Evolutionary conservation across 768 basidiomycete genomes (phyloP).

Genomic region (Nidularia pulvinata): DNA sequence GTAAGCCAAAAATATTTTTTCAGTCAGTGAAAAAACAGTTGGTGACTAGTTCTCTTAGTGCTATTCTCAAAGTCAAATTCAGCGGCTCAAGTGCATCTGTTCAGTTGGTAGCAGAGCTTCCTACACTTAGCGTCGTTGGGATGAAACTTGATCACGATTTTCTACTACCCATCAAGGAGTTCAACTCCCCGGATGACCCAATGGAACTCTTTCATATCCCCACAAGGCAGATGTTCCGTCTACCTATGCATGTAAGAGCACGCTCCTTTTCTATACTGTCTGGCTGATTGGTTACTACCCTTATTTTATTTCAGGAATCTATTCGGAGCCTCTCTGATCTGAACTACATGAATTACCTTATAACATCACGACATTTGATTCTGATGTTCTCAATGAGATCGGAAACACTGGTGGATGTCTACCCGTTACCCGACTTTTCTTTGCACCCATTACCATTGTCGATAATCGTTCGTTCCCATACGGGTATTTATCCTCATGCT

Average conservation of each 20-base stretch:
- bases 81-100: conserved; percentile 6
- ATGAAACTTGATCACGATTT: conserved; percentile 15
- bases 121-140: conserved; percentile 8
- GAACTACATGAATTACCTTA: conserved; percentile 13
- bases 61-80: conserved; percentile 12
- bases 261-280: too few species aligned
- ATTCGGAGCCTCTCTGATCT: conserved; percentile 13
- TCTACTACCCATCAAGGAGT: conserved; percentile 17
- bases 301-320: conserved; percentile 4
- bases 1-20: conserved; percentile 4
- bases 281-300: not conserved
- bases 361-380: conserved; percentile 12
- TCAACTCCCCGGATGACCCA: conserved; percentile 11
- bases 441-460: not conserved
- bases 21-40: not conserved
- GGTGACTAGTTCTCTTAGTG: conserved; percentile 4
- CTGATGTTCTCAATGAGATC: conserved; percentile 10
- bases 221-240: conserved; percentile 8
- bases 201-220: conserved; percentile 20
- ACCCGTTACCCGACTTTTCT: conserved; percentile 9
- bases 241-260: conserved; percentile 17
- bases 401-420: conserved; percentile 16
- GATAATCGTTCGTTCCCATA: conserved; percentile 10
- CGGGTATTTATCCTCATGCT: conserved; percentile 15
- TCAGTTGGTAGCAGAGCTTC: conserved; percentile 10